Evolutionary conservation across 2,329 filamentous ascomycete species (phyloP).

Genomic region (Allantophomopsis lycopodina): DNA sequence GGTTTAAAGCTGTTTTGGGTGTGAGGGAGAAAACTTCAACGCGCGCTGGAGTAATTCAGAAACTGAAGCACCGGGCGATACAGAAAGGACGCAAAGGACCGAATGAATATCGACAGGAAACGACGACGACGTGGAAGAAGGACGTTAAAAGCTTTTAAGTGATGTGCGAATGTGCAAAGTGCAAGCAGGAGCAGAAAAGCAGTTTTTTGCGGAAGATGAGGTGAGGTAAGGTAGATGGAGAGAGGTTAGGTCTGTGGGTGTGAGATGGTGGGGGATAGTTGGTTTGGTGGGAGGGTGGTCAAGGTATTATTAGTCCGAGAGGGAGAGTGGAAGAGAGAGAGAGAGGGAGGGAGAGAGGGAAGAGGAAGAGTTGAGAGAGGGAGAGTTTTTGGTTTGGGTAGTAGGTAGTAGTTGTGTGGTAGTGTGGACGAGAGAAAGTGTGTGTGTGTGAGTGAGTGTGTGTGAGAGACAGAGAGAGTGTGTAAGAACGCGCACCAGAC

Average conservation of each 20-base stretch:
- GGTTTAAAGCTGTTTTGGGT: conserved; percentile 10
- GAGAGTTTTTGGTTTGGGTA: too few relatives aligned
- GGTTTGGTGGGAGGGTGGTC: neutral
- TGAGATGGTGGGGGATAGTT: conserved; percentile 10
- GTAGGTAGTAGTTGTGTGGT: too few relatives aligned
- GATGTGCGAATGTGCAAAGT: too few relatives aligned
- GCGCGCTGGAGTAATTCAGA: conserved; percentile 14
- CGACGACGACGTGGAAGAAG: conserved; percentile 7
- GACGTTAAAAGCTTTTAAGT: too few relatives aligned
- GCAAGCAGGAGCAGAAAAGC: too few relatives aligned
- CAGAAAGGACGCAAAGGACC: conserved; percentile 18
- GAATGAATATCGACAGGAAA: conserved; percentile 19
- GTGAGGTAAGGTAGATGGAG: neutral
- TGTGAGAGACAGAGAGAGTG: too few relatives aligned
- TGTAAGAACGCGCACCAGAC: too few relatives aligned
- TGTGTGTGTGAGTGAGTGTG: neutral
- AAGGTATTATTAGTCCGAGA: too few relatives aligned
- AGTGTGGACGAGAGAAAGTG: too few relatives aligned
- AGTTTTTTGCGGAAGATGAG: conserved; percentile 3
- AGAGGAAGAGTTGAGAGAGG: too few relatives aligned
- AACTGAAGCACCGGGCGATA: conserved; percentile 20
- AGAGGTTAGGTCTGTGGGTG: conserved; percentile 8
- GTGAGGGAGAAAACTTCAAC: conserved; percentile 11
- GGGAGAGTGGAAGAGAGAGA: conserved; percentile 2
- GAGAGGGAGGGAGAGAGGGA: neutral